Base-by-base conservation (phyloP, 1,139 yeast species). In the Scheffersomyces quercinus region DNA sequence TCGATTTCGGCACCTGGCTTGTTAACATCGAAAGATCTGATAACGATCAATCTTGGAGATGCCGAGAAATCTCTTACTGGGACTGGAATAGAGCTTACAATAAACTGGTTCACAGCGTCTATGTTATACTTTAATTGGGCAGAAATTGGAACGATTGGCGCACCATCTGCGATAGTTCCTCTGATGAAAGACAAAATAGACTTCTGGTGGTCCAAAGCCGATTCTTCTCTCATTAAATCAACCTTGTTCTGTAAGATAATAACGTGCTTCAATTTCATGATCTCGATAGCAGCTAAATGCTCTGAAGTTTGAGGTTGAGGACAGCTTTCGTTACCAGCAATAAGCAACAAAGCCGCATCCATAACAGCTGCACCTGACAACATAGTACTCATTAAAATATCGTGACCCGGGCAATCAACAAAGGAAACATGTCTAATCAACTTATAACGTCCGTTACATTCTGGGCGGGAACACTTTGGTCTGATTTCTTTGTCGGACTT, bases 361-460 rank as follows among this genome's bases (percentile, higher is more conserved):
- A 95, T 95, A 55, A 95, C 99, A 12, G 99, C 99, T 35, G 99
- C 99, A 67, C 99, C 99, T 40, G 98, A 91, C 82, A 95, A 85
- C 99, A 95, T 95, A 56, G 99, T 95, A 80, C 98, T 90, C 99
- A 95, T 95, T 68, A 95, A 85, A 77, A 95, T 93, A 79, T 95
- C 99, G 88, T 95, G 99, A 67, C 99, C 99, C 47, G 99, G 99
- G 77, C 99, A 95, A 77, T 95, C 99, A 49, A 95, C 99, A 60
- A 95, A 95, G 6, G 97, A 90, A 44, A 95, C 99, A 65, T 95
- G 99, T 72, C 99, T 89, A 40, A 90, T 83, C 55, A 95, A 78
- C 60, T 82, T 81, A 70, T 90, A 91, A 64, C 96, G 88, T 50
- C 97, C 96, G 13, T 64, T 62, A 65, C 91, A 85, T 11, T 95